These are phyloP conservation scores for Quercus cerris DNA, from an alignment of 306 rosid species.

Conservation along the genomic window DNA sequence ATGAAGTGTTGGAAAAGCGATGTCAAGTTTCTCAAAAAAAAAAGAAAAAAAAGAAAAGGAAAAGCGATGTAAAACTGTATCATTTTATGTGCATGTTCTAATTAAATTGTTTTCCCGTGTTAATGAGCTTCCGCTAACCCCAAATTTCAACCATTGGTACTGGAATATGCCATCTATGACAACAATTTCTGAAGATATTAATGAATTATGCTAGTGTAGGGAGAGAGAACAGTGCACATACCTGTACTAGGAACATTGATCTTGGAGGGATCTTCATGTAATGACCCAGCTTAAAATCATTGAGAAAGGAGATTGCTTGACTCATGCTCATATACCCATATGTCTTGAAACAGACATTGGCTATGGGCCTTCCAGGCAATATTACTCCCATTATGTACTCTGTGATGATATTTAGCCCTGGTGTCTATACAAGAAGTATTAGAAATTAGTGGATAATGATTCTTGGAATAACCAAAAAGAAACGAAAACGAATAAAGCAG, in stretches of 20 bases:
- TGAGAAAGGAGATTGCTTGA: conserved; percentile 78
- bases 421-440: conserved; percentile 40
- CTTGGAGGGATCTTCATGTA: conserved; percentile 90
- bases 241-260: conserved; percentile 87
- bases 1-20: no score
- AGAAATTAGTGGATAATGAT: conserved; percentile 43
- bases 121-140: no score
- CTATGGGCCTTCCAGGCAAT: conserved; percentile 72
- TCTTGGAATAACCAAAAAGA: conserved; percentile 41
- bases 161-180: no score
- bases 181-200: not conserved
- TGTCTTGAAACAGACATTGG: conserved; percentile 88
- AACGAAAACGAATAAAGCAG: conserved; percentile 49
- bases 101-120: no score
- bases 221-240: conserved; percentile 1
- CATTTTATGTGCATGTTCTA: no score
- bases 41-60: no score
- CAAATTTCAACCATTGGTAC: no score
- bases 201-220: not conserved
- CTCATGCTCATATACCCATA: conserved; percentile 77
- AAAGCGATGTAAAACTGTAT: no score
- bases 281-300: conserved; percentile 85
- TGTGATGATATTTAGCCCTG: conserved; percentile 73
- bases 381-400: conserved; percentile 78
- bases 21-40: no score